Evolutionary conservation across 345 rosid genomes (phyloP).

Genomic region (Lumnitzera littorea): DNA sequence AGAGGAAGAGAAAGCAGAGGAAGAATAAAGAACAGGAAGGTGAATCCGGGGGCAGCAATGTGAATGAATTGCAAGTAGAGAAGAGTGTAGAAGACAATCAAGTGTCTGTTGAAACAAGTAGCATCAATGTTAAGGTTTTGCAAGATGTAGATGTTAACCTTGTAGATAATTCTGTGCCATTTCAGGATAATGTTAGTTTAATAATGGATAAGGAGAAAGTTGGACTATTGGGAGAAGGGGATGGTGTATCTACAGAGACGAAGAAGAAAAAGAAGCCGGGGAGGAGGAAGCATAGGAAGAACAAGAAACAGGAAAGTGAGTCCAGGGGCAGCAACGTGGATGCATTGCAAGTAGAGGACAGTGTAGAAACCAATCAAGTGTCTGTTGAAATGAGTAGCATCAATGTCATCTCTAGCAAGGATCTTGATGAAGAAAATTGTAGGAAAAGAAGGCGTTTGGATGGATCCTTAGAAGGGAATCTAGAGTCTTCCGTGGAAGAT

Average conservation of each 20-base stretch:
- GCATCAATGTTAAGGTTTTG: too few relatives aligned
- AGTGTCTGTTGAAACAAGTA: too few relatives aligned
- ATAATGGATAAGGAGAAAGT: neutral
- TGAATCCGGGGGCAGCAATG: neutral
- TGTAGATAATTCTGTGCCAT: too few relatives aligned
- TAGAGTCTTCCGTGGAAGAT: neutral
- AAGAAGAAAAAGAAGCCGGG: slow-evolving; percentile 2
- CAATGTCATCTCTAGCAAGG: neutral
- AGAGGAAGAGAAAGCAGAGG: slow-evolving; percentile 3
- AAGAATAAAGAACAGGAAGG: neutral
- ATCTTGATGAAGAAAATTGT: too few relatives aligned
- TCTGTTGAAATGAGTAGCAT: too few relatives aligned
- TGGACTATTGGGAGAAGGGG: neutral
- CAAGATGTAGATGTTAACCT: too few relatives aligned
- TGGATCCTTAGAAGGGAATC: too few relatives aligned
- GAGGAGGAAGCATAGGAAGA: slow-evolving; percentile 3
- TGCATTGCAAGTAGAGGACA: neutral
- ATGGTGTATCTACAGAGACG: neutral
- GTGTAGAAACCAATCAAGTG: neutral
- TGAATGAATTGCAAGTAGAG: neutral
- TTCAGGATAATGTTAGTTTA: too few relatives aligned
- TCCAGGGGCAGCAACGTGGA: neutral
- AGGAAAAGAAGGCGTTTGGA: too few relatives aligned
- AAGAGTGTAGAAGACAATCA: neutral
- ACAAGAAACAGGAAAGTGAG: neutral